Percentiles rank a stretch among this genome's conserved stretches.
Evolutionary conservation across 331 rosid genomes (phyloP).

Genomic region (Erythrophleum ivorense): DNA sequence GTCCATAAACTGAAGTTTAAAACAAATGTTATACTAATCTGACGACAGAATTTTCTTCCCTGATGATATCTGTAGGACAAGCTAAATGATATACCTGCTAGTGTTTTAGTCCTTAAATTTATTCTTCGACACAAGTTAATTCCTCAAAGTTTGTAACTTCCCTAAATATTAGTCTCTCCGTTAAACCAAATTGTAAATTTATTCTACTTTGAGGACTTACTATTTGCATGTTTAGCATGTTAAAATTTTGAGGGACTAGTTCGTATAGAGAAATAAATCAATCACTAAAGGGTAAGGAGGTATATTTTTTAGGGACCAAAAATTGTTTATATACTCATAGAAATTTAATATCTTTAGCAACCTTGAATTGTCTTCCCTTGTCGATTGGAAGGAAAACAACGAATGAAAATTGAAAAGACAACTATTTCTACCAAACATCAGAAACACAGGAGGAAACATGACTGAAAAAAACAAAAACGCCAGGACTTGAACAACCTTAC

Average conservation of each 20-base stretch:
- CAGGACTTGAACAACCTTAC: constrained; percentile 33
- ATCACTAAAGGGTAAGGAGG: not conserved
- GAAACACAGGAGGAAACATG: not conserved
- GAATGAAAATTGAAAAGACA: not conserved
- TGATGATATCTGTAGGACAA: not conserved
- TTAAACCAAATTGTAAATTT: too few species aligned
- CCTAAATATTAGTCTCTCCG: too few species aligned
- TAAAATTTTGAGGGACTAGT: too few species aligned
- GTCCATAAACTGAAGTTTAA: too few species aligned
- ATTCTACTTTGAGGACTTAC: too few species aligned
- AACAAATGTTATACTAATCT: not conserved
- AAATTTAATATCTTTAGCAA: not conserved
- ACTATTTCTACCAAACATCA: not conserved
- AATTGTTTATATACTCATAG: not conserved
- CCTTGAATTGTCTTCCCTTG: not conserved
- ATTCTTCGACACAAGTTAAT: too few species aligned
- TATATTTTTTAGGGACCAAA: too few species aligned
- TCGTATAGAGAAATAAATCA: not conserved
- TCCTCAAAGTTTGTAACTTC: too few species aligned
- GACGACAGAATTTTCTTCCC: not conserved
- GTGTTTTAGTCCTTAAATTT: too few species aligned
- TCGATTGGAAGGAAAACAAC: not conserved
- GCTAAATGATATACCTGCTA: too few species aligned
- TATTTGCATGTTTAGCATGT: too few species aligned
- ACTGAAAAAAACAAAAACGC: not conserved